Evolutionary conservation across 2,329 filamentous ascomycete genomes (phyloP), one percentile per base, ranked within the genome.

Genomic region (Aspergillus novofumigatus): DNA sequence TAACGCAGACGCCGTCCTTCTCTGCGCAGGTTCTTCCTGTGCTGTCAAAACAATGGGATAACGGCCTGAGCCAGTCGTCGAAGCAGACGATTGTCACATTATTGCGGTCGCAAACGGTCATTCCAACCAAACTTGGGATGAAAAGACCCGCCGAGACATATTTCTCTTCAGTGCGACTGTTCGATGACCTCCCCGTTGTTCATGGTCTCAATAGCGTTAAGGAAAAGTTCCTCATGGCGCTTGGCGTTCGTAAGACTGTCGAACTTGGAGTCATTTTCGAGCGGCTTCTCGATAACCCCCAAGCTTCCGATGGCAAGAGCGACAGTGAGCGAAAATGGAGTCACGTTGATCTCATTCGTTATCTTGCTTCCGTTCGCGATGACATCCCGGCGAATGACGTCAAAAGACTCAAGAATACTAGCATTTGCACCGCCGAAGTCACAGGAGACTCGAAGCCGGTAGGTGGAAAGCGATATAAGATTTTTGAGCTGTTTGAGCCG

Each of bases 261-360:
- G 94, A 99, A 65, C 79, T 99, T 1, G 91, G 91, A 32, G 93
- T 95, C 29, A 95, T 99, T 29, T 97, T 99, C 67, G 89, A 90
- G 25, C 84, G 93, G 48, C 81, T 99, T 47, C 82, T 97, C 63
- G 86, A 83, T 52, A 81, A 85, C 0, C 68, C 78, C 0, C 77
- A 81, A 14, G 60, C 73, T 2, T 69, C 72, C 21, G 72, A 76
- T 21, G 81, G 82, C 26, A 75, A 75, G 41, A 79, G 78, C 23
- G 75, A 78, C 23, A 82, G 60, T 11, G 66, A 68, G 29, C 63
- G 81, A 59, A 86, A 87, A 72, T 96, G 91, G 90, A 97, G 91
- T 57, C 93, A 97, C 70, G 86, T 96, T 59, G 93, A 99, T 70
- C 80, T 99, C 26, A 92, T 99, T 73, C 93, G 92, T 66, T 99